phyloP scores from a whole-genome alignment of 2,329 filamentous ascomycete genomes.

The Exophiala oligosperma region DNA sequence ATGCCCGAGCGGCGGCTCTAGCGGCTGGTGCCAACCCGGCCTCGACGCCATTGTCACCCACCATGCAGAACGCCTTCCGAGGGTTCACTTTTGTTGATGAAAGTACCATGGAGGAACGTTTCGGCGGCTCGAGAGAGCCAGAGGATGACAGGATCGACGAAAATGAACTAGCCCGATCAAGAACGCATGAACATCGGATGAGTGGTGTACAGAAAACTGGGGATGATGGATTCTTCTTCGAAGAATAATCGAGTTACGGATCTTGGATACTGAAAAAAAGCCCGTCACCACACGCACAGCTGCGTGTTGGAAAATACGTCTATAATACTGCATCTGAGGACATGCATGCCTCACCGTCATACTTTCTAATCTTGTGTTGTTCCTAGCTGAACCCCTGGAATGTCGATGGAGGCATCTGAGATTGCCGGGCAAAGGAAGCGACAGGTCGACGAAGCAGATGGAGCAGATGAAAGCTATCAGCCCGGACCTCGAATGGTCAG shows the following conservation, averaged over 20 bases:
- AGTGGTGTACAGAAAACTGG: constrained; percentile 43
- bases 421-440: neutral
- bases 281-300: constrained; percentile 6
- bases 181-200: constrained; percentile 40
- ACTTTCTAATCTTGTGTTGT: neutral
- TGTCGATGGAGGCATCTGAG: neutral
- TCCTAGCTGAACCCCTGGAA: neutral
- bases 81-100: constrained; percentile 99
- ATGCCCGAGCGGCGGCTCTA: constrained; percentile 83
- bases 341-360: neutral
- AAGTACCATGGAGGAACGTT: constrained; percentile 87
- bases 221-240: constrained; percentile 28
- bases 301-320: neutral
- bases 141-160: constrained; percentile 36
- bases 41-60: constrained; percentile 89
- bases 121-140: constrained; percentile 47
- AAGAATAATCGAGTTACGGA: constrained; percentile 14
- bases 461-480: neutral
- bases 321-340: neutral
- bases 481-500: too few species aligned
- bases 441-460: neutral
- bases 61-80: constrained; percentile 96
- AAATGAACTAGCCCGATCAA: constrained; percentile 21
- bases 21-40: constrained; percentile 78
- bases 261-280: neutral